Percentiles rank a stretch among this genome's conserved stretches.
Conservation (phyloP, 2,329 filamentous ascomycete species). For the Pyrenochaeta sp. region DNA sequence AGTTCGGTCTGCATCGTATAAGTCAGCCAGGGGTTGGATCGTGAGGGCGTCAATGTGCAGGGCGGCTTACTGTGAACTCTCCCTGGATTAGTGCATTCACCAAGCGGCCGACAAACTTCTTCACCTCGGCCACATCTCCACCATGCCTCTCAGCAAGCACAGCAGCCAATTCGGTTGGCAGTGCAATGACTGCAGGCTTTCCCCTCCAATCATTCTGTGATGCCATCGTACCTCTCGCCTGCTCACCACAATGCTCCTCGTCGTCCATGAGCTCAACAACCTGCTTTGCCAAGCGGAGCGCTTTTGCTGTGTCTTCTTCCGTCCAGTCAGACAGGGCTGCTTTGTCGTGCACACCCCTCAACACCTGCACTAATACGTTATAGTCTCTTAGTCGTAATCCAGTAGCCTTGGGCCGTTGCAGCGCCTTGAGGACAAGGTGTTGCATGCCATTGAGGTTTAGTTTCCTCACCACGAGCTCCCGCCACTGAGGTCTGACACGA, state of each 20-base stretch:
- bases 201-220: slow-evolving; percentile 36
- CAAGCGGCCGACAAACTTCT: slow-evolving; percentile 51
- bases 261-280: slow-evolving; percentile 54
- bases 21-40: background rate
- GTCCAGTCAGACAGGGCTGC: slow-evolving; percentile 49
- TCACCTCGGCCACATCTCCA: slow-evolving; percentile 50
- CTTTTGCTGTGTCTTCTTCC: slow-evolving; percentile 47
- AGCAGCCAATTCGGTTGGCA: slow-evolving; percentile 55
- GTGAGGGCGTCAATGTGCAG: background rate
- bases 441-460: slow-evolving; percentile 30
- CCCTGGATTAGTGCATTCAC: slow-evolving; percentile 44
- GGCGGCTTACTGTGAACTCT: slow-evolving; percentile 26
- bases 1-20: slow-evolving; percentile 9
- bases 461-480: slow-evolving; percentile 29
- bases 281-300: slow-evolving; percentile 49
- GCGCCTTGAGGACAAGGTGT: slow-evolving; percentile 39
- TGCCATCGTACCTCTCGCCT: slow-evolving; percentile 17
- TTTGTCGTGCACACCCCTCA: slow-evolving; percentile 46
- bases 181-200: slow-evolving; percentile 51
- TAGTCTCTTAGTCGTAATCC: slow-evolving; percentile 31
- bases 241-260: slow-evolving; percentile 46
- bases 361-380: slow-evolving; percentile 40
- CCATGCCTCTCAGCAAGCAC: slow-evolving; percentile 50
- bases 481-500: slow-evolving; percentile 12
- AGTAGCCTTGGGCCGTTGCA: slow-evolving; percentile 36